These are phyloP conservation scores for Boletus barrowsii DNA, from an alignment of 768 basidiomycete species.

Conservation along the genomic window DNA sequence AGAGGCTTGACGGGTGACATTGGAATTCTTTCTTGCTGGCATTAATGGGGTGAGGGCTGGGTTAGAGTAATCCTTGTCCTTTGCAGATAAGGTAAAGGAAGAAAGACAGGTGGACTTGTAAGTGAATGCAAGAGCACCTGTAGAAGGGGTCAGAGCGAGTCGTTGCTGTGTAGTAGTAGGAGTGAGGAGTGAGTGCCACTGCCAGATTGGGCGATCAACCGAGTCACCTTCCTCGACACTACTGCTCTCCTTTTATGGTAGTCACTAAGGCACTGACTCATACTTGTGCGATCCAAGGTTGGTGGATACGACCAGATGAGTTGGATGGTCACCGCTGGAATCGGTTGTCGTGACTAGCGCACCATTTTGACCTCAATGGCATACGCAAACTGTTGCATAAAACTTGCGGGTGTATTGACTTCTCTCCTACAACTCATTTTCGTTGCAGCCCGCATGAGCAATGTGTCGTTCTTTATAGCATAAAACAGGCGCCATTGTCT, in stretches of 20 bases:
- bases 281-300: too few relatives aligned
- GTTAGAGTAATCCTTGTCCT: conserved; percentile 22
- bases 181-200: not conserved
- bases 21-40: conserved; percentile 24
- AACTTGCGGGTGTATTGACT: too few relatives aligned
- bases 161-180: conserved; percentile 29
- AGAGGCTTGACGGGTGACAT: conserved; percentile 23
- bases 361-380: too few relatives aligned
- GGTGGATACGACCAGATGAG: too few relatives aligned
- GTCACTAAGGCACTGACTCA: not conserved
- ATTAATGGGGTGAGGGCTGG: conserved; percentile 24
- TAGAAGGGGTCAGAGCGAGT: not conserved
- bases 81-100: conserved; percentile 17
- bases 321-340: too few relatives aligned
- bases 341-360: too few relatives aligned
- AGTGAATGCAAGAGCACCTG: conserved; percentile 32
- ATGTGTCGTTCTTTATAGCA: too few relatives aligned
- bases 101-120: conserved; percentile 25
- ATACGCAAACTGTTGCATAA: too few relatives aligned
- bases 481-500: too few relatives aligned
- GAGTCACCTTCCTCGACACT: conserved; percentile 17
- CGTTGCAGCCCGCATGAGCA: too few relatives aligned
- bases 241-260: conserved; percentile 17
- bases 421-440: too few relatives aligned
- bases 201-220: conserved; percentile 7